These are phyloP conservation scores for Aspergillus sergii DNA, from an alignment of 2,329 filamentous ascomycete genomes.

Conservation along the genomic window DNA sequence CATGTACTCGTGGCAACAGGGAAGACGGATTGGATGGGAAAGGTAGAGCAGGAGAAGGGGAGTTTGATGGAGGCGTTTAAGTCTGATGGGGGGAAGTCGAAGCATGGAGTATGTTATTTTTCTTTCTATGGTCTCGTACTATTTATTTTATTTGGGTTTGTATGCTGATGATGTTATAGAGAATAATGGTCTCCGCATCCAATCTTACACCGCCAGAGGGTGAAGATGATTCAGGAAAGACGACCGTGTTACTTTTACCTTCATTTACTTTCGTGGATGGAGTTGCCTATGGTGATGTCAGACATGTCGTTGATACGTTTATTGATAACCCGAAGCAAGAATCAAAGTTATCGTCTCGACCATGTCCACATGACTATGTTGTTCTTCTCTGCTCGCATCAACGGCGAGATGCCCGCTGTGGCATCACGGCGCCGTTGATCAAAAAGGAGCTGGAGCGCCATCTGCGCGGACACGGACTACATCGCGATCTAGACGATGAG, in stretches of 20 bases:
- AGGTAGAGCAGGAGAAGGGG: constrained; percentile 41
- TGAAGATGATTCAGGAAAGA: constrained; percentile 43
- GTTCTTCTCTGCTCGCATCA: constrained; percentile 88
- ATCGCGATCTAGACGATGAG: constrained; percentile 79
- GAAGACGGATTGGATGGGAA: constrained; percentile 39
- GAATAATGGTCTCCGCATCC: constrained; percentile 40
- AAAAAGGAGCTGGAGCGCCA: constrained; percentile 81
- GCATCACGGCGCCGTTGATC: constrained; percentile 81
- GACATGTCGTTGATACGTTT: constrained; percentile 66
- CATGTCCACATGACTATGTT: constrained; percentile 77
- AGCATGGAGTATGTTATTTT: constrained; percentile 63
- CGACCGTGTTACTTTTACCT: constrained; percentile 77
- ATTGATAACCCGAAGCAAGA: constrained; percentile 65
- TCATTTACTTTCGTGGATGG: constrained; percentile 79
- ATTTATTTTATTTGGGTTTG: too few species aligned
- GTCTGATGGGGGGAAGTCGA: constrained; percentile 58
- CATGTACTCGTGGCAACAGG: constrained; percentile 43
- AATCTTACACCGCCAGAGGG: constrained; percentile 29
- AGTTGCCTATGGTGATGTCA: constrained; percentile 67
- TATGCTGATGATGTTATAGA: not conserved
- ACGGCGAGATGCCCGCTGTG: constrained; percentile 87
- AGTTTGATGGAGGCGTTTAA: constrained; percentile 54
- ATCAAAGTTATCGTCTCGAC: constrained; percentile 48
- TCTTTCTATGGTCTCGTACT: too few species aligned
- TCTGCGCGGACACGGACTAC: constrained; percentile 75